phyloP scores from a whole-genome alignment of 306 rosid species.

The Quercus glauca region DNA sequence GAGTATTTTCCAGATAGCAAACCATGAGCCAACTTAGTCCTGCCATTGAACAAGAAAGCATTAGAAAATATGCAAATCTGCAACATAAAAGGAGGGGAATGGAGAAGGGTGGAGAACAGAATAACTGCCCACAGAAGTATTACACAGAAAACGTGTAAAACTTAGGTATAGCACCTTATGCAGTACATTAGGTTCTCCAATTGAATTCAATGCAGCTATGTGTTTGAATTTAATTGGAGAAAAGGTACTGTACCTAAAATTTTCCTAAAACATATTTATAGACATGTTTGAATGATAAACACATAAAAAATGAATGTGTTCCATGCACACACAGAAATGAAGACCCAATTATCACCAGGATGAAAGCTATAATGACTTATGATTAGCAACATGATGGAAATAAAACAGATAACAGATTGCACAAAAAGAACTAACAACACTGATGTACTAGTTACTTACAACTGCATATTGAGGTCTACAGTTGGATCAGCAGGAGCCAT shows the following conservation, averaged over 20 bases:
- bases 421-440: not conserved
- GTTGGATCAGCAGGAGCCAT: conserved; percentile 90
- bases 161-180: too few relatives aligned
- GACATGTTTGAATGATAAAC: not conserved
- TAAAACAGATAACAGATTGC: not conserved
- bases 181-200: too few relatives aligned
- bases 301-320: not conserved
- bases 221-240: too few relatives aligned
- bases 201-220: too few relatives aligned
- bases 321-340: not conserved
- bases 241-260: too few relatives aligned
- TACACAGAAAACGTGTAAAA: not conserved
- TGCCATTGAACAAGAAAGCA: conserved; percentile 30
- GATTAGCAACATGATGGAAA: conserved; percentile 3
- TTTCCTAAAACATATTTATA: not conserved
- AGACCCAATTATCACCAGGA: not conserved
- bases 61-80: not conserved
- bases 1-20: conserved; percentile 85
- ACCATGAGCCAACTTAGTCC: conserved; percentile 84
- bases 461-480: conserved; percentile 83
- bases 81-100: not conserved
- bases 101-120: not conserved
- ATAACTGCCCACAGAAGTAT: not conserved
- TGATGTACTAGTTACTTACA: conserved; percentile 39
- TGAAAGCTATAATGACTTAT: not conserved